Evolutionary conservation across 2,329 filamentous ascomycete genomes (phyloP).

Genomic region (Teratosphaeria destructans): DNA sequence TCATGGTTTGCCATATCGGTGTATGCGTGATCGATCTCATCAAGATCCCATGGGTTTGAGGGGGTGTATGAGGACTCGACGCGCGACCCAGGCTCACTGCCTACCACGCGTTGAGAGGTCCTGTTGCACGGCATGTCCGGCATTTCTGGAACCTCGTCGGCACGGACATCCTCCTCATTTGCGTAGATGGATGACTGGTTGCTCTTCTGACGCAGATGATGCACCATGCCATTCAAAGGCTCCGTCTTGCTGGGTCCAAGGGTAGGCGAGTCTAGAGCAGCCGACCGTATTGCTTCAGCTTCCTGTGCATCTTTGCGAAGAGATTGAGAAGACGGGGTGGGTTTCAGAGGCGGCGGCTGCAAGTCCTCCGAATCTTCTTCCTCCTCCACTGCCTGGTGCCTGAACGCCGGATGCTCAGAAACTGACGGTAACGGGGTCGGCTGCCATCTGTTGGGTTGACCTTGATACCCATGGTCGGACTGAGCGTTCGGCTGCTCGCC

Average conservation of each 20-base stretch:
- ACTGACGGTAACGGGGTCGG: conserved; percentile 22
- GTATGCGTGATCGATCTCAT: conserved; percentile 34
- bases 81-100: conserved; percentile 23
- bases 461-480: conserved; percentile 16
- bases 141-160: conserved; percentile 17
- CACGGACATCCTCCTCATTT: conserved; percentile 35
- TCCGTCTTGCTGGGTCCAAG: conserved; percentile 50
- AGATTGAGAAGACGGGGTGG: conserved; percentile 8
- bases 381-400: conserved; percentile 4
- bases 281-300: conserved; percentile 1
- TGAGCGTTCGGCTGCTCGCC: conserved; percentile 9
- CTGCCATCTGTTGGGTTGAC: conserved; percentile 19
- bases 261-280: conserved; percentile 60
- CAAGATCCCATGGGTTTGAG: conserved; percentile 46
- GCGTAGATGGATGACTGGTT: conserved; percentile 69
- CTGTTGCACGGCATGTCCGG: conserved; percentile 13
- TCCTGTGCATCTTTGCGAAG: conserved; percentile 11
- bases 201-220: conserved; percentile 75
- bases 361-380: conserved; percentile 22
- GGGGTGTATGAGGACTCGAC: conserved; percentile 40
- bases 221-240: conserved; percentile 51
- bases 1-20: conserved; percentile 2
- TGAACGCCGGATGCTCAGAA: conserved; percentile 26
- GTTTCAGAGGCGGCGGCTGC: conserved; percentile 6
- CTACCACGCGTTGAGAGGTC: conserved; percentile 8